Conservation (phyloP, 1,139 yeast species). For the Yamadazyma taylorii region DNA sequence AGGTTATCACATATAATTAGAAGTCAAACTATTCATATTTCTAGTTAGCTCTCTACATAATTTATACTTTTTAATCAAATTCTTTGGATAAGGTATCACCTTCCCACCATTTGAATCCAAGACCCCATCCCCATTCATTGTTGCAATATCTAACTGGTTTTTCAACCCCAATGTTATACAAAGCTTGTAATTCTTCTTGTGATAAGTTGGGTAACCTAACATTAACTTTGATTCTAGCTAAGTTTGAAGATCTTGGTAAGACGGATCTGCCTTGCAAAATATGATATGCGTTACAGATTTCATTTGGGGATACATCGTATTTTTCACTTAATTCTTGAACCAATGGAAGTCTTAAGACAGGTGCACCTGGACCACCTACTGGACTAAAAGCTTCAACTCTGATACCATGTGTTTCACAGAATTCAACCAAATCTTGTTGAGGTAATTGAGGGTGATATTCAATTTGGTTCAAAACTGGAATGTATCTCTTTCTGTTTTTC, state of each 20-base stretch:
- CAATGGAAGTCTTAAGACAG: conserved; percentile 33
- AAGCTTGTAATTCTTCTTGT: conserved; percentile 38
- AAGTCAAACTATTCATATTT: background rate
- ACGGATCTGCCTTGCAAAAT: conserved; percentile 33
- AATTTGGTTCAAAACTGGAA: conserved; percentile 43
- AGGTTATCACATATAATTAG: too few relatives aligned
- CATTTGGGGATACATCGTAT: conserved; percentile 33
- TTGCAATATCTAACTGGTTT: conserved; percentile 40
- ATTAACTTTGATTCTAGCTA: conserved; percentile 33
- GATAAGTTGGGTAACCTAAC: conserved; percentile 39
- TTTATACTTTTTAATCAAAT: background rate
- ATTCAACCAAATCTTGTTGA: conserved; percentile 36
- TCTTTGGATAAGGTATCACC: conserved; percentile 20
- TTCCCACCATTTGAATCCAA: conserved; percentile 40
- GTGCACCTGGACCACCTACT: conserved; percentile 65
- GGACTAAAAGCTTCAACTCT: conserved; percentile 71
- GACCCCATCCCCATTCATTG: conserved; percentile 40
- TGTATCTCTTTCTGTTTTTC: conserved; percentile 22
- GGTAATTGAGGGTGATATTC: conserved; percentile 52
- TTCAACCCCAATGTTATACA: conserved; percentile 44
- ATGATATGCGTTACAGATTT: conserved; percentile 40
- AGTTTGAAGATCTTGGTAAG: conserved; percentile 39
- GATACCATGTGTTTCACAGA: conserved; percentile 38
- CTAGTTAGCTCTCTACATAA: background rate
- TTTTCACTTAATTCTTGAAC: conserved; percentile 43